Evolutionary conservation across 2,329 filamentous ascomycete genomes (phyloP).

Genomic region (Furcasterigmium furcatum): DNA sequence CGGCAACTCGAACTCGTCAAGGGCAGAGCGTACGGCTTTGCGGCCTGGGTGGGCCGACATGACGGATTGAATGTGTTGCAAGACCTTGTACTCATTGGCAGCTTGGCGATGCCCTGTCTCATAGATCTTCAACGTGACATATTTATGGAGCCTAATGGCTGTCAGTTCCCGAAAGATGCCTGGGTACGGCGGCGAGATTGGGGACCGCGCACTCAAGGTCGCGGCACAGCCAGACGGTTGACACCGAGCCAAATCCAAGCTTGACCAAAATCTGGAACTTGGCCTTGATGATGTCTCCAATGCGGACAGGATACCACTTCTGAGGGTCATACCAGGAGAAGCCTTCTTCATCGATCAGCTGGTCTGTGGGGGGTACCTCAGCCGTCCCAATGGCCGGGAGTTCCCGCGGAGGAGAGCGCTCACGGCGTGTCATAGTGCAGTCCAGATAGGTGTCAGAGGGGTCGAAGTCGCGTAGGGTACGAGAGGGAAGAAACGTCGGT

Average conservation of each 20-base stretch:
- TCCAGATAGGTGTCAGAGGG: too few relatives aligned
- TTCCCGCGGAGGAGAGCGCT: too few relatives aligned
- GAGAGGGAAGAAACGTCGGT: too few relatives aligned
- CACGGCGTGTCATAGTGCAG: too few relatives aligned
- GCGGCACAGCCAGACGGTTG: conserved; percentile 19
- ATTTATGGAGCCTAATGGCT: conserved; percentile 3
- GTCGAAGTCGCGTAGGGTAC: too few relatives aligned
- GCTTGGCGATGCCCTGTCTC: conserved; percentile 6
- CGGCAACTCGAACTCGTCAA: conserved; percentile 4
- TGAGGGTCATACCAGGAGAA: conserved; percentile 16
- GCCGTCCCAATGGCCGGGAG: too few relatives aligned
- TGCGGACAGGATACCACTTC: conserved; percentile 17
- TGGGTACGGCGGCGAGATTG: neutral
- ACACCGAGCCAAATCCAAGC: conserved; percentile 20
- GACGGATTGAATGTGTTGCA: neutral
- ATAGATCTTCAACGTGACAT: conserved; percentile 9
- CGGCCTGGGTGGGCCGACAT: conserved; percentile 7
- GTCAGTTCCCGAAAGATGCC: neutral
- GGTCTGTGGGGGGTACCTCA: neutral
- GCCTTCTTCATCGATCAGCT: conserved; percentile 18
- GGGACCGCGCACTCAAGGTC: conserved; percentile 13
- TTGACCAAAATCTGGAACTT: conserved; percentile 20
- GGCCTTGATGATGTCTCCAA: conserved; percentile 16
- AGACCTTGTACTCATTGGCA: conserved; percentile 2
- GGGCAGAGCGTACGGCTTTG: neutral